Conservation (phyloP, 1,139 yeast genomes). For the Arxiozyma bovina region DNA sequence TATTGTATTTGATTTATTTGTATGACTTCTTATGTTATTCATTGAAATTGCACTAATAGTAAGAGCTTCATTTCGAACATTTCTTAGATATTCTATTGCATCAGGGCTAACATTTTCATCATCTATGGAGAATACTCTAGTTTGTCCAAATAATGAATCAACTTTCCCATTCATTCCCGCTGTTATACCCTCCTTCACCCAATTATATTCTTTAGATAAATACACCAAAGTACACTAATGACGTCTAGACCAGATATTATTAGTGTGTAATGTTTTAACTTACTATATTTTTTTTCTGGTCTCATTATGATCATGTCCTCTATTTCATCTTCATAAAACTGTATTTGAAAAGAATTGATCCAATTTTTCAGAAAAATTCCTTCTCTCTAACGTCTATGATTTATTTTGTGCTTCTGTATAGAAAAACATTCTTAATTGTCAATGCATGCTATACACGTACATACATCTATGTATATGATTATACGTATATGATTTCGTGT, state of each 20-base stretch:
- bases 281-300: neutral
- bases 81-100: constrained; percentile 18
- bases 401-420: neutral
- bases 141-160: constrained; percentile 28
- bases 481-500: neutral
- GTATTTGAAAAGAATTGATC: neutral
- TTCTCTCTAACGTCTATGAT: constrained; percentile 31
- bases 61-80: constrained; percentile 26
- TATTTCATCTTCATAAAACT: no score
- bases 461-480: no score
- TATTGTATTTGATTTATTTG: neutral
- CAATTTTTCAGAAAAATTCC: no score
- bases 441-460: neutral
- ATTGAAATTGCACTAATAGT: constrained; percentile 17
- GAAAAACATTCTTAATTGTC: neutral
- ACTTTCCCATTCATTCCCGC: constrained; percentile 2
- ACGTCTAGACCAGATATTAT: neutral
- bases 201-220: no score
- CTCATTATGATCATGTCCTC: neutral
- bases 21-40: neutral
- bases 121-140: constrained; percentile 21
- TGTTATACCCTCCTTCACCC: neutral
- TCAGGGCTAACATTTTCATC: constrained; percentile 23
- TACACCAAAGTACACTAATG: no score
- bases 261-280: neutral